Evolutionary conservation across 75 land plant genomes (phyloP), one percentile per base, ranked within the genome.

Genomic region (Selaginella tamariscina): DNA sequence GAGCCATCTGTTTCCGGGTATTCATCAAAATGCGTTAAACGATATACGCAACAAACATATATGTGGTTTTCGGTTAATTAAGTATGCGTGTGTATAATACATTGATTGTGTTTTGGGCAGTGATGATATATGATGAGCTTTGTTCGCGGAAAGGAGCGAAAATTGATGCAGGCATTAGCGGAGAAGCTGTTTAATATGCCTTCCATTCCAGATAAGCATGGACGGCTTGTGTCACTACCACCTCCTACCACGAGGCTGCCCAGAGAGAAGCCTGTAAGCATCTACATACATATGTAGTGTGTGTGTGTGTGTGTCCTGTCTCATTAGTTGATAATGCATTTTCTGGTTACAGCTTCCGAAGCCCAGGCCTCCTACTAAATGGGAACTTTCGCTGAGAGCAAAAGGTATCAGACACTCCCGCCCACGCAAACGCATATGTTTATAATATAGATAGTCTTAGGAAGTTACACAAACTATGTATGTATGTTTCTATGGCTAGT

Each of bases 341-440:
- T n/a, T 39, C 11, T 5, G 21, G 1, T 56, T 69, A 24, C 88
- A 89, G 91, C 76, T 94, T 21, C 96, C 96, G 26, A 83, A 70
- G 81, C 81, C 96, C 13, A 83, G 83, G 54, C 91, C 91, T 13
- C 96, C 88, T 24, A 94, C 96, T 69, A 89, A 89, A 68, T 89
- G 96, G 98, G 98, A 94, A 62, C 5, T 57, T 94, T 94, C 78
- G 96, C 98, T 5, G 65, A 94, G 69, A 76, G 49, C 59, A 94
- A 82, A n/a, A 85, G 98, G 98, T 88, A 39, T 39, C 49, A 5
- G n/a, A n/a, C n/a, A n/a, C n/a, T n/a, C n/a, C n/a, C n/a, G n/a
- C n/a, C n/a, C n/a, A n/a, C n/a, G n/a, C n/a, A n/a, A n/a, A n/a
- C n/a, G n/a, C n/a, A n/a, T n/a, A n/a, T n/a, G n/a, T n/a, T n/a